Evolutionary conservation across 495 filamentous ascomycete genomes (phyloP).

Genomic region (Aspergillus biplanus): DNA sequence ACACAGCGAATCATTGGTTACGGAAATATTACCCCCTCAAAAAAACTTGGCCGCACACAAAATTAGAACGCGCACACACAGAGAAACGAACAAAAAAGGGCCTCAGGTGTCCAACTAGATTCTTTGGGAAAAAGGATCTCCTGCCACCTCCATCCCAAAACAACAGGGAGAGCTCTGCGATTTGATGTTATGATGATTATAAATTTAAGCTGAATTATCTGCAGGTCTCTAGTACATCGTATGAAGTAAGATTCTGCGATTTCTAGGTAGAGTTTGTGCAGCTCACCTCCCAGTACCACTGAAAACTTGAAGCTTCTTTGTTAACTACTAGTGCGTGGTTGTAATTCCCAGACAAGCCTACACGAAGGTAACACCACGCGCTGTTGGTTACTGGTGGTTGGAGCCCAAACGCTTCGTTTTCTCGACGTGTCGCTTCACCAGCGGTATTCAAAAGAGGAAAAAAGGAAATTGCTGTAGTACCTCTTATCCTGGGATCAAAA

Average conservation of each 20-base stretch:
- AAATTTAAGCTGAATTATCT: background rate
- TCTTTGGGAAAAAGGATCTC: background rate
- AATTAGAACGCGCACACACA: background rate
- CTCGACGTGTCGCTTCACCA: slow-evolving; percentile 22
- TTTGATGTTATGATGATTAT: background rate
- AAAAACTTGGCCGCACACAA: background rate
- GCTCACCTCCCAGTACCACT: background rate
- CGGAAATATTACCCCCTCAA: background rate
- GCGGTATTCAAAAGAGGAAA: slow-evolving; percentile 12
- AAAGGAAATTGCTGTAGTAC: background rate
- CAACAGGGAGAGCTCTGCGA: background rate
- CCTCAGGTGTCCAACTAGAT: background rate
- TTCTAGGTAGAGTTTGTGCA: background rate
- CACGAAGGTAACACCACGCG: slow-evolving; percentile 21
- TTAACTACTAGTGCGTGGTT: slow-evolving; percentile 18
- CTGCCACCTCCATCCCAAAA: slow-evolving; percentile 1
- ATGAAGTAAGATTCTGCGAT: background rate
- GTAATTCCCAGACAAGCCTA: background rate
- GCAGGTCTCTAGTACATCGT: background rate
- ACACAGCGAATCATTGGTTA: background rate
- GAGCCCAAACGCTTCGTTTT: slow-evolving; percentile 26
- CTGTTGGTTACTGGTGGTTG: slow-evolving; percentile 11
- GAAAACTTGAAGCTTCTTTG: slow-evolving; percentile 5
- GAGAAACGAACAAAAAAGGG: background rate
- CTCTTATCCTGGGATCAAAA: no score